Conservation (phyloP, 495 filamentous ascomycete genomes). For the Glonium stellatum region DNA sequence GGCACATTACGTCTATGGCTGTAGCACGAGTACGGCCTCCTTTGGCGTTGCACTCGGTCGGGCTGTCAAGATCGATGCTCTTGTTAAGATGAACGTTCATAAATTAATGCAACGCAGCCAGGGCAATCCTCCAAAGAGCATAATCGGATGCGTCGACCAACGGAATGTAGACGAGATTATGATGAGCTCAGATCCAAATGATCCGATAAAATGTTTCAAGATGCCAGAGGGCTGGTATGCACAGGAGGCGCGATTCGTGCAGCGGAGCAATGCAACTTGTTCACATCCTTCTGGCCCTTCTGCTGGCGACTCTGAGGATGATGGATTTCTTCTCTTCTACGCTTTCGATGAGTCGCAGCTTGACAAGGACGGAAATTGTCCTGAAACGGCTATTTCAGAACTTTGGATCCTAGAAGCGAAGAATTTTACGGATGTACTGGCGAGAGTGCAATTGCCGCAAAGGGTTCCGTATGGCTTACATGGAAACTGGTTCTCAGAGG, state of each 20-base stretch:
- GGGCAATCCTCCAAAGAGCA: conserved; percentile 37
- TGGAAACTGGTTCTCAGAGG: conserved; percentile 57
- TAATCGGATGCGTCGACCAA: conserved; percentile 51
- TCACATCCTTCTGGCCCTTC: background rate
- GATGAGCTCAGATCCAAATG: conserved; percentile 36
- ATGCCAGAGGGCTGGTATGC: conserved; percentile 53
- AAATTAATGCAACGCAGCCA: conserved; percentile 44
- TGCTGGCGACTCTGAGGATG: conserved; percentile 42
- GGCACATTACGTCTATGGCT: conserved; percentile 53
- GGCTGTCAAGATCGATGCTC: conserved; percentile 53
- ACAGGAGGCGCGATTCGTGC: conserved; percentile 58
- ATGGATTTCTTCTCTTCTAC: conserved; percentile 56
- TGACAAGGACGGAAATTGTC: conserved; percentile 39
- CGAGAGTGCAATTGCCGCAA: conserved; percentile 50
- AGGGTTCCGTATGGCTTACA: conserved; percentile 62
- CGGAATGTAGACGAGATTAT: conserved; percentile 44
- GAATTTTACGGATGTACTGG: conserved; percentile 50
- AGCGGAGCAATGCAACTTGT: conserved; percentile 13
- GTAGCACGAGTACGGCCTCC: conserved; percentile 41
- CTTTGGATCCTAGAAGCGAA: conserved; percentile 60
- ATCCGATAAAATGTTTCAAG: conserved; percentile 51
- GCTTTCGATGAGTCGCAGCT: conserved; percentile 55
- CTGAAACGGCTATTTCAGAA: conserved; percentile 43
- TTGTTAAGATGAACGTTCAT: conserved; percentile 51
- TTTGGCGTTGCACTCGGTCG: conserved; percentile 49